Base-by-base conservation (phyloP, 2,329 filamentous ascomycete species). In the Stagonosporopsis chrysanthemi region DNA sequence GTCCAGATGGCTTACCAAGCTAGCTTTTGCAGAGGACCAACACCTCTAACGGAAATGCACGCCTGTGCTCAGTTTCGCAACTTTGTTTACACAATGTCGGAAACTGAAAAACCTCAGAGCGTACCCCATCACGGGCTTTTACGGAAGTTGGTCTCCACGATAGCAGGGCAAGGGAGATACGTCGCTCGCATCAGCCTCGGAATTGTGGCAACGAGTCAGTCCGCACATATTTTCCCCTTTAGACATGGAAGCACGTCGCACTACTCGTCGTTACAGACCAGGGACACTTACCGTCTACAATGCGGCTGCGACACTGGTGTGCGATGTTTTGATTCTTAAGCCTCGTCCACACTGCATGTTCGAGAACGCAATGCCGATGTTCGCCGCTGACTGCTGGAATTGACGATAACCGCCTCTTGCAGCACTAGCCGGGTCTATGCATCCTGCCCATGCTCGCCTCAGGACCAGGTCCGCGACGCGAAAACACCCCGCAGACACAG, bases 381-480 rank as follows among this genome's bases (percentile, higher is more conserved):
- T 60, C 24, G 57, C 54, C 55, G 56, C 56, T 44, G 49, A 22
- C 35, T 50, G 52, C 47, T 15, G 36, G 55, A 42, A 46, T 61
- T 63, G 60, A 62, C 63, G 56, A 64, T 58, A 64, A 62, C 52
- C 56, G 60, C 60, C 50, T 60, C 47, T 55, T 57, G 24, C 42
- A 46, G 56, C 49, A 56, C 59, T 63, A 63, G 51, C 40, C 46
- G 19, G 48, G 40, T 55, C 41, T 50, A 53, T 54, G 51, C 41
- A 61, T 52, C 46, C 31, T 64, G 54, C 49, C 41, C 42, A 39
- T 57, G 47, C 39, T 40, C 52, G 41, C 59, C 54, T 60, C 47
- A 60, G 51, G n/a, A 33, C 51, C 51, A 40, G 54, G 52, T 47
- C 49, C 38, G 48, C 39, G 53, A 51, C 33, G 24, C 38, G 39